Percentiles rank a stretch among this genome's conserved stretches.
phyloP scores from a whole-genome alignment of 169 alveolate species.

The Eimeria necatrix region DNA sequence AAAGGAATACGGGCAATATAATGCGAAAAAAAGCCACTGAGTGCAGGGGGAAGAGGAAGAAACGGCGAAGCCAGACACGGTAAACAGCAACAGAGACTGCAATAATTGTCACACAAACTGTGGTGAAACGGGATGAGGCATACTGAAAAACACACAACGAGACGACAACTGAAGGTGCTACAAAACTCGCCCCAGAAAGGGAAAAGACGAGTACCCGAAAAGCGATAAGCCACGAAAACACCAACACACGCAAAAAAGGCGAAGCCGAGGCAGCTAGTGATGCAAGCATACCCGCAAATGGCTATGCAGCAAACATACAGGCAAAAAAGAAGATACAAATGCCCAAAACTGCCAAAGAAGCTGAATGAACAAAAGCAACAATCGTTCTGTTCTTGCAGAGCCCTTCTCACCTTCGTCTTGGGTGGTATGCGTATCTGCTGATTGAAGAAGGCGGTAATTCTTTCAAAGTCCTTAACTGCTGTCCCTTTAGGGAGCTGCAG shows the following conservation, averaged over 20 bases:
- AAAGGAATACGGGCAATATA: not conserved
- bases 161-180: not conserved
- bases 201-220: not conserved
- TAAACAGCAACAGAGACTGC: too few relatives aligned
- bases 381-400: not conserved
- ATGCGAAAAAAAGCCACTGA: not conserved
- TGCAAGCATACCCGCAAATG: not conserved
- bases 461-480: slow-evolving; percentile 39
- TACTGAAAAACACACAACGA: not conserved
- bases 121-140: not conserved
- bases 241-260: not conserved
- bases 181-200: not conserved
- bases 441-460: slow-evolving; percentile 4
- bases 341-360: not conserved
- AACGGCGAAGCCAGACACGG: too few relatives aligned
- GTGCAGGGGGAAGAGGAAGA: not conserved
- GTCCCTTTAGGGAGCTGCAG: slow-evolving; percentile 28
- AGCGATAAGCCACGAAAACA: not conserved
- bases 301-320: not conserved
- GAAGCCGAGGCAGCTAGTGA: not conserved
- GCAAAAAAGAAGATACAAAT: not conserved
- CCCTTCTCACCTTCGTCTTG: slow-evolving; percentile 3
- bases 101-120: too few relatives aligned
- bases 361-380: not conserved
- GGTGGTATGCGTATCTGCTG: slow-evolving; percentile 35